These are phyloP conservation scores for Clonostachys rosea DNA, from an alignment of 2,329 filamentous ascomycete genomes.

Conservation along the genomic window DNA sequence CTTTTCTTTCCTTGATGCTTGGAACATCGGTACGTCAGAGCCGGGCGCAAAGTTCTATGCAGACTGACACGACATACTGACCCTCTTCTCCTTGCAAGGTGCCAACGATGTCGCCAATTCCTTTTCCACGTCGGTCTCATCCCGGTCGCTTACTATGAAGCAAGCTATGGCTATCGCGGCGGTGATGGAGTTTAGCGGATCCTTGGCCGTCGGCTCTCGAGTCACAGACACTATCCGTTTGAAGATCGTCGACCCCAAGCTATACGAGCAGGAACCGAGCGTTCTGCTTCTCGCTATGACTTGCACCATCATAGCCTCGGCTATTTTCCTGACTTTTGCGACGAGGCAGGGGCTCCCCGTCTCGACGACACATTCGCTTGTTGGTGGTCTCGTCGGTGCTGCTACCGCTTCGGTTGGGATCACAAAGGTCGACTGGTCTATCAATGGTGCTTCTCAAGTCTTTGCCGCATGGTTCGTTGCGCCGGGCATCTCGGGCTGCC, in stretches of 20 bases:
- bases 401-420: slow-evolving; percentile 24
- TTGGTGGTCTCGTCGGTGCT: slow-evolving; percentile 34
- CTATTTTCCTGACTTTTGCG: slow-evolving; percentile 34
- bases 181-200: slow-evolving; percentile 43
- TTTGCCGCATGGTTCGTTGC: slow-evolving; percentile 12
- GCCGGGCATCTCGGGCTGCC: slow-evolving; percentile 7
- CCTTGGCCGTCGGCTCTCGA: slow-evolving; percentile 39
- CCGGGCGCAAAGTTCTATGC: too few relatives aligned
- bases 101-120: slow-evolving; percentile 57
- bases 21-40: slow-evolving; percentile 45
- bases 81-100: slow-evolving; percentile 3
- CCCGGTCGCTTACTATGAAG: slow-evolving; percentile 47
- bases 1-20: slow-evolving; percentile 54
- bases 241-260: slow-evolving; percentile 32
- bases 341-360: slow-evolving; percentile 26
- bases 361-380: slow-evolving; percentile 40
- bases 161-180: slow-evolving; percentile 32
- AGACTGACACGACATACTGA: background rate
- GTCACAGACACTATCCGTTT: slow-evolving; percentile 42
- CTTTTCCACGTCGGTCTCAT: slow-evolving; percentile 58
- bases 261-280: slow-evolving; percentile 21
- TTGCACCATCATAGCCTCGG: slow-evolving; percentile 27
- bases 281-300: slow-evolving; percentile 35
- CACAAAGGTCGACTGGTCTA: slow-evolving; percentile 10
- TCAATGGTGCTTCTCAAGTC: slow-evolving; percentile 11